Conservation (phyloP, 176 grass and related monocot genomes). For the Themeda triandra region DNA sequence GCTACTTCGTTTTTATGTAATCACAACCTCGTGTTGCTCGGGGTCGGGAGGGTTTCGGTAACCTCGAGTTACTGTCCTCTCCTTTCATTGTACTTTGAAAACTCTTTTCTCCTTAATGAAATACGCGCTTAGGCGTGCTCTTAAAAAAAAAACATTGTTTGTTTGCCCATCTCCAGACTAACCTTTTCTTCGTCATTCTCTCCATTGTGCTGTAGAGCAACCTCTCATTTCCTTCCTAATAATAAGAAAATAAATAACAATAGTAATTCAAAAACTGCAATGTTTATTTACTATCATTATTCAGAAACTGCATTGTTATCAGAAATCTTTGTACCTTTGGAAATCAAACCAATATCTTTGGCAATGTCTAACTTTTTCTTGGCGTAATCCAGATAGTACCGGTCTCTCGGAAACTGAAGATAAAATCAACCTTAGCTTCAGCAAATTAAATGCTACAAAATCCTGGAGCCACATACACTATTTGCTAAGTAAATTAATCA, state of each 20-base stretch:
- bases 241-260: background rate
- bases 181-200: background rate
- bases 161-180: background rate
- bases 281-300: background rate
- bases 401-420: background rate
- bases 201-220: background rate
- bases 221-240: background rate
- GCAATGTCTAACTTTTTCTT: background rate
- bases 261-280: background rate
- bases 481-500: background rate
- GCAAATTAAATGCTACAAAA: background rate
- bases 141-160: too few species aligned
- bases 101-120: too few species aligned
- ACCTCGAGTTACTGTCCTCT: too few species aligned
- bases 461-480: background rate
- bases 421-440: background rate
- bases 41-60: too few species aligned
- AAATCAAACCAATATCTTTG: background rate
- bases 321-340: background rate
- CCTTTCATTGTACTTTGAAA: too few species aligned
- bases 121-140: too few species aligned
- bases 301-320: background rate
- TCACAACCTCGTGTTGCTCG: too few species aligned
- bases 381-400: conserved; percentile 1
- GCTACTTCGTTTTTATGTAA: too few species aligned